Conservation (phyloP, 2,329 filamentous ascomycete genomes). For the Botryotinia narcissicola region DNA sequence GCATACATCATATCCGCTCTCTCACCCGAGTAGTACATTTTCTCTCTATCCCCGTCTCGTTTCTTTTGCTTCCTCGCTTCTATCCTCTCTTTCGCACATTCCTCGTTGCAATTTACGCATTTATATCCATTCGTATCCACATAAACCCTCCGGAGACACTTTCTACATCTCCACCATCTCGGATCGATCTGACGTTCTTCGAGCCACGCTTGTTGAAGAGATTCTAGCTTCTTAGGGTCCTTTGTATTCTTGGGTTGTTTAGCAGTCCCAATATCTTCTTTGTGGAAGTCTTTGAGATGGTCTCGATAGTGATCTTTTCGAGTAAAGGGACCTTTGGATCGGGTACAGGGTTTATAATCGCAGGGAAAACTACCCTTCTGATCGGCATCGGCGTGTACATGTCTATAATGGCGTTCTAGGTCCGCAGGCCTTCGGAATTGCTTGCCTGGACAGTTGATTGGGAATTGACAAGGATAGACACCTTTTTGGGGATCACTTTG, state of each 20-base stretch:
- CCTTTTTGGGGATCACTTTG: conserved; percentile 24
- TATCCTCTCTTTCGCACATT: conserved; percentile 29
- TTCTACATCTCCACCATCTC: conserved; percentile 34
- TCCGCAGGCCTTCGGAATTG: conserved; percentile 39
- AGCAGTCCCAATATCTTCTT: conserved; percentile 39
- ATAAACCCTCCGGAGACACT: conserved; percentile 30
- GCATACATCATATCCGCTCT: neutral
- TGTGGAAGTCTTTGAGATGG: conserved; percentile 49
- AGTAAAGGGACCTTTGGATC: conserved; percentile 42
- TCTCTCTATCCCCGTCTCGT: neutral
- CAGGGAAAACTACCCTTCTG: conserved; percentile 35
- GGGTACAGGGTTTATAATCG: conserved; percentile 35
- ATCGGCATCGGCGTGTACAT: conserved; percentile 34
- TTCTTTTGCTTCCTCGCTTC: conserved; percentile 8
- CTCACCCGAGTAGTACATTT: too few species aligned
- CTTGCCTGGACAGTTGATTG: conserved; percentile 26
- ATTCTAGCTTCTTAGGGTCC: conserved; percentile 19
- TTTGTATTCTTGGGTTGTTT: conserved; percentile 26
- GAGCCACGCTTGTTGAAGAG: conserved; percentile 30
- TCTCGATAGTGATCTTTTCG: conserved; percentile 49
- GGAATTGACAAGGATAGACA: conserved; percentile 28
- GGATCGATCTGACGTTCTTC: conserved; percentile 26
- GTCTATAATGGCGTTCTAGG: conserved; percentile 40
- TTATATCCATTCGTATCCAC: conserved; percentile 27
- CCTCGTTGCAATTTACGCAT: conserved; percentile 29